Evolutionary conservation across 2,329 filamentous ascomycete species (phyloP).

Genomic region (Colletotrichum lindemuthianum): DNA sequence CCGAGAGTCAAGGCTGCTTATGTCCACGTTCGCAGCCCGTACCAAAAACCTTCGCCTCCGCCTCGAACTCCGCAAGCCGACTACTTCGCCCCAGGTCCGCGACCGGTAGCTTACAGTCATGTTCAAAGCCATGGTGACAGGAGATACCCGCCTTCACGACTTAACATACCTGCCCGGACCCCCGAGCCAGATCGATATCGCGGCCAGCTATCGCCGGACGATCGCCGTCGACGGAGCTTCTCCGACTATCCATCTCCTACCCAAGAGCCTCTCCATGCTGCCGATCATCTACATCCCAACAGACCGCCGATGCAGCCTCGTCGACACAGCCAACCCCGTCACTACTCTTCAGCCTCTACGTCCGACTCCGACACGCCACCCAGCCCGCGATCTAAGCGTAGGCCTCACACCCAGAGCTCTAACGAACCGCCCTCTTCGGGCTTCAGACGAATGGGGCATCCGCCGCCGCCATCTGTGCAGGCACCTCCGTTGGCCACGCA

Average conservation of each 20-base stretch:
- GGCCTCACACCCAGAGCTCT: constrained; percentile 37
- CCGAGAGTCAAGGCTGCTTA: constrained; percentile 51
- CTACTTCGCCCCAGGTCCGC: constrained; percentile 43
- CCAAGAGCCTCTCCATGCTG: constrained; percentile 41
- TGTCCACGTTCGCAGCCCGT: constrained; percentile 46
- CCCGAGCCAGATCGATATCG: constrained; percentile 45
- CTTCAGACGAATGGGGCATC: constrained; percentile 48
- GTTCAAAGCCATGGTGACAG: constrained; percentile 54
- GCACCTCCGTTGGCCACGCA: constrained; percentile 42
- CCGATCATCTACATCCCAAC: constrained; percentile 49
- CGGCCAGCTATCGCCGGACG: constrained; percentile 51
- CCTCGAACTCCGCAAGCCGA: constrained; percentile 42
- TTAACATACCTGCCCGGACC: constrained; percentile 44
- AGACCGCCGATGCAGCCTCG: constrained; percentile 47
- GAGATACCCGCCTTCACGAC: constrained; percentile 45
- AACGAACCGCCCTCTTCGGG: constrained; percentile 42
- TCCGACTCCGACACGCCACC: constrained; percentile 46
- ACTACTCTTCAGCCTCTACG: constrained; percentile 55
- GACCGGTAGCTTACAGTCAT: constrained; percentile 51
- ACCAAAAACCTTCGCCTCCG: constrained; percentile 37
- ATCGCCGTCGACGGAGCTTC: constrained; percentile 60
- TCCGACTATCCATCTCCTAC: constrained; percentile 58
- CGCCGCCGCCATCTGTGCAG: constrained; percentile 41
- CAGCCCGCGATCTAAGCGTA: constrained; percentile 39
- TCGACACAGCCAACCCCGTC: constrained; percentile 61